phyloP scores from a whole-genome alignment of 768 basidiomycete genomes.

The Boletus sp. region DNA sequence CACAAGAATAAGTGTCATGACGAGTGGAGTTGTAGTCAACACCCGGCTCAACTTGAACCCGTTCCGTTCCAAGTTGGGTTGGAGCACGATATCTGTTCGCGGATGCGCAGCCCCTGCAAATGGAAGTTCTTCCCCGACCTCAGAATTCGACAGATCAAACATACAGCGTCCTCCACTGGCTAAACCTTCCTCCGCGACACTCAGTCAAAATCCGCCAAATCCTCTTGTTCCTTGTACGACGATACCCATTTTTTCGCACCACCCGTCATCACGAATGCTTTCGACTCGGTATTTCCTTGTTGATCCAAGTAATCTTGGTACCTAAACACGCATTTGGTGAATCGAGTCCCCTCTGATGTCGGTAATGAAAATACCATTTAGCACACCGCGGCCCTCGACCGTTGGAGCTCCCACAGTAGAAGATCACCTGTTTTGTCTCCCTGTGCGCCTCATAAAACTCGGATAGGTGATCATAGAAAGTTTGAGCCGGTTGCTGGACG shows the following conservation, averaged over 20 bases:
- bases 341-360: background rate
- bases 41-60: background rate
- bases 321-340: conserved; percentile 28
- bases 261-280: conserved; percentile 41
- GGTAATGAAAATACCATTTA: conserved; percentile 40
- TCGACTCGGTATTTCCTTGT: conserved; percentile 31
- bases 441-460: conserved; percentile 41
- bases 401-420: conserved; percentile 51
- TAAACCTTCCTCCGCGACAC: background rate
- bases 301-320: conserved; percentile 48
- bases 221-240: conserved; percentile 28
- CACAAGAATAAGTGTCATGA: background rate
- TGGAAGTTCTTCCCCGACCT: background rate
- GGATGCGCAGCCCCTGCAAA: background rate
- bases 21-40: background rate
- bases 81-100: background rate
- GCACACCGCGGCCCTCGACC: conserved; percentile 55
- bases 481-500: conserved; percentile 46
- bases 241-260: conserved; percentile 41
- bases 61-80: background rate
- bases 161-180: background rate
- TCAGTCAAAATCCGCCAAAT: conserved; percentile 23
- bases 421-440: conserved; percentile 42
- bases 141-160: background rate
- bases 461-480: conserved; percentile 45